Percentiles rank a stretch among this genome's conserved stretches.
Evolutionary conservation across 1,284 basidiomycete genomes (phyloP).

Genomic region (Pyrrhoderma noxium): DNA sequence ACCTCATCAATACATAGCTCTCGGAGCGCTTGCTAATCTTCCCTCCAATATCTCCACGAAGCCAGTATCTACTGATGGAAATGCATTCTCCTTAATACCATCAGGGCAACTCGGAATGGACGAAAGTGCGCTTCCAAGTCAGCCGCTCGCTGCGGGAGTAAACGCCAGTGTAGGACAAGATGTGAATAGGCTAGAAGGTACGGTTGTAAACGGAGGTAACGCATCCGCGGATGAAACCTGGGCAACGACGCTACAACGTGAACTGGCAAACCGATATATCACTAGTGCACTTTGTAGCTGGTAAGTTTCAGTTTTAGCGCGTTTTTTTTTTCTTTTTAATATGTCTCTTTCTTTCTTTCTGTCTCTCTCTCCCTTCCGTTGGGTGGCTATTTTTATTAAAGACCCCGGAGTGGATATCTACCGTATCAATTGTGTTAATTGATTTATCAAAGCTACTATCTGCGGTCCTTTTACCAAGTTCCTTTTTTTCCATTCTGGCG

Average conservation of each 20-base stretch:
- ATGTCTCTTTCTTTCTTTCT: no score
- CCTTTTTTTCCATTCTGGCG: no score
- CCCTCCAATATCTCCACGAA: constrained; percentile 59
- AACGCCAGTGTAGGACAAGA: constrained; percentile 37
- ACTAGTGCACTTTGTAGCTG: constrained; percentile 83
- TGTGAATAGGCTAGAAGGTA: constrained; percentile 50
- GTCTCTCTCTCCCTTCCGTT: no score
- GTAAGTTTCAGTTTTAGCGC: constrained; percentile 35
- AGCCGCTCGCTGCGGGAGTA: constrained; percentile 15
- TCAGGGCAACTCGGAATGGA: constrained; percentile 66
- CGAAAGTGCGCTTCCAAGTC: constrained; percentile 31
- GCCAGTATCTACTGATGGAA: constrained; percentile 38
- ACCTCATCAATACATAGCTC: constrained; percentile 77
- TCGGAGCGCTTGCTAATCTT: constrained; percentile 69
- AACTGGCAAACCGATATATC: constrained; percentile 78
- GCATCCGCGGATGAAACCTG: constrained; percentile 58
- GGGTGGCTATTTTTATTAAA: no score
- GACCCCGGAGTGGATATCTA: no score
- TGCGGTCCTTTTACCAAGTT: no score
- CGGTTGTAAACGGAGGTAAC: constrained; percentile 71
- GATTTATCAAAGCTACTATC: no score
- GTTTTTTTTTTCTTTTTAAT: not conserved
- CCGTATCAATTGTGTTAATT: no score
- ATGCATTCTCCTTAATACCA: constrained; percentile 65
- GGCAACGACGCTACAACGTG: constrained; percentile 54